These are phyloP conservation scores for Penicillium occitanis DNA, from an alignment of 2,329 filamentous ascomycete genomes.

Conservation along the genomic window DNA sequence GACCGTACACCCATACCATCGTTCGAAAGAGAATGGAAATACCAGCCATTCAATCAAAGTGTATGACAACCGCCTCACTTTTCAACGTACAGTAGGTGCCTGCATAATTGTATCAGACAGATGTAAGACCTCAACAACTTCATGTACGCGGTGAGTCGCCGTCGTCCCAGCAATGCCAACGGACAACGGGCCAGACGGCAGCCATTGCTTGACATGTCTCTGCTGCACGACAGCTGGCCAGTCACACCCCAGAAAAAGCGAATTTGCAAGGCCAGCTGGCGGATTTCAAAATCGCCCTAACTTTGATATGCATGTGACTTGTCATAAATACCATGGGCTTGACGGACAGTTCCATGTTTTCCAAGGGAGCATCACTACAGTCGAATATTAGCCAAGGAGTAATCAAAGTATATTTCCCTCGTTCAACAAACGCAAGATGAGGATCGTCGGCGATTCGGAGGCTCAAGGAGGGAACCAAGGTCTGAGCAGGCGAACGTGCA, in stretches of 20 bases:
- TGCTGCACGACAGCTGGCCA: conserved; percentile 8
- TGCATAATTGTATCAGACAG: background rate
- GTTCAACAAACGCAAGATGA: background rate
- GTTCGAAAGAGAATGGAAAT: background rate
- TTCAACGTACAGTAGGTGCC: conserved; percentile 5
- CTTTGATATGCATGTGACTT: conserved; percentile 2
- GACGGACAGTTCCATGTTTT: background rate
- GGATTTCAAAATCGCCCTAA: conserved; percentile 1
- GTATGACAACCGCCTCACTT: conserved; percentile 15
- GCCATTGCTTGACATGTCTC: background rate
- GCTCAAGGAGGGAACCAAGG: background rate
- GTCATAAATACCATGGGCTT: background rate
- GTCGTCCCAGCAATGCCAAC: background rate
- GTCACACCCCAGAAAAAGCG: background rate
- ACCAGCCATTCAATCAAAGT: background rate
- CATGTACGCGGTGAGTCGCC: background rate
- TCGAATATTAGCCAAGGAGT: background rate
- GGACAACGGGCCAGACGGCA: background rate
- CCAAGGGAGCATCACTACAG: too few species aligned
- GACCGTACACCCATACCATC: background rate
- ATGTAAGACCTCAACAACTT: background rate
- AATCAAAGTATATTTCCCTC: background rate
- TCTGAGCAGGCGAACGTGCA: background rate
- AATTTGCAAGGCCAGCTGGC: background rate
- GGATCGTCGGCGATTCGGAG: background rate